Percentiles rank a stretch among this genome's conserved stretches.
Evolutionary conservation across 2,329 filamentous ascomycete species (phyloP).

Genomic region (Trichoderma arundinaceum): DNA sequence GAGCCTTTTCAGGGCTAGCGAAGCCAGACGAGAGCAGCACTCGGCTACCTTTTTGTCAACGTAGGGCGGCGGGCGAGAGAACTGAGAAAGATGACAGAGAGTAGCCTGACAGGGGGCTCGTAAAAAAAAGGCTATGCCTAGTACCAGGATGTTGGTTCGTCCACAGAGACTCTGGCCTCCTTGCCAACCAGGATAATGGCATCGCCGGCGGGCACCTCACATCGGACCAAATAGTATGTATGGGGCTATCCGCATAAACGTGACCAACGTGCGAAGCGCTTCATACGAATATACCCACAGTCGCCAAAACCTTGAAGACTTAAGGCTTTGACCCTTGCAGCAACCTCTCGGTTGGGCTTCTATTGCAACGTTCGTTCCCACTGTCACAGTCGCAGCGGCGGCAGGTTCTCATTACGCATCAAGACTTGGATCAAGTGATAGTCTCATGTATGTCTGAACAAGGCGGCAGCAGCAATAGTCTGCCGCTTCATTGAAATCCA

Average conservation of each 20-base stretch:
- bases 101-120: conserved; percentile 12
- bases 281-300: conserved; percentile 3
- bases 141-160: conserved; percentile 25
- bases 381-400: conserved; percentile 6
- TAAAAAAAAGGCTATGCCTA: conserved; percentile 7
- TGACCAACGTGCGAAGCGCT: conserved; percentile 11
- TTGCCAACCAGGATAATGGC: conserved; percentile 10
- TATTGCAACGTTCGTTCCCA: background rate
- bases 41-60: background rate
- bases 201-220: conserved; percentile 7
- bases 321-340: conserved; percentile 6
- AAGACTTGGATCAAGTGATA: background rate
- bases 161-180: conserved; percentile 15
- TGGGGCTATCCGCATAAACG: background rate
- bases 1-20: conserved; percentile 9
- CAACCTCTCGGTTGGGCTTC: background rate
- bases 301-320: background rate
- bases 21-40: background rate
- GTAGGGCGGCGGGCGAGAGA: background rate
- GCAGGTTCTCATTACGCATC: background rate
- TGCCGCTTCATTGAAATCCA: background rate
- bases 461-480: conserved; percentile 9
- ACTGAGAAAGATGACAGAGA: background rate
- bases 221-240: conserved; percentile 17
- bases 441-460: conserved; percentile 25